A percentile compares a stretch with the other conserved stretches of the same genome.
These are phyloP conservation scores for Fusarium mundagurra DNA, from an alignment of 2,329 filamentous ascomycete species.

Conservation along the genomic window DNA sequence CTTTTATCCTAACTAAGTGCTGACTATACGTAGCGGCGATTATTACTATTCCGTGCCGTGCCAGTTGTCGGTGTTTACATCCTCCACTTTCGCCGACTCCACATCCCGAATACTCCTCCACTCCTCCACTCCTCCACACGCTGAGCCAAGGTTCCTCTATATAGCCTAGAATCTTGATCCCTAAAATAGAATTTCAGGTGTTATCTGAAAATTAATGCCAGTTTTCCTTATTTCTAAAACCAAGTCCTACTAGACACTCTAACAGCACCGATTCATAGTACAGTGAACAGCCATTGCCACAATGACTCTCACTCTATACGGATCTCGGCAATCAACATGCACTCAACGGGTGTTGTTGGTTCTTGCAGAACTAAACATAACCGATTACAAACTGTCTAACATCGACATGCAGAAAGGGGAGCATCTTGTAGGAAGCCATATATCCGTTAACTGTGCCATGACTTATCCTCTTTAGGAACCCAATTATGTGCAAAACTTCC, in stretches of 20 bases:
- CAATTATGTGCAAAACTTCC: neutral
- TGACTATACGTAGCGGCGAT: neutral
- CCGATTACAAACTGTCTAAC: neutral
- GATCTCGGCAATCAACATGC: neutral
- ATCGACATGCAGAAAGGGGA: neutral
- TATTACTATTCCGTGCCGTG: too few relatives aligned
- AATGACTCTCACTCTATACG: neutral
- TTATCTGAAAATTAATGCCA: fast-evolving
- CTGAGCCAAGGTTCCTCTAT: neutral
- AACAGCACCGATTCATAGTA: neutral
- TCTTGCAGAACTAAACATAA: neutral
- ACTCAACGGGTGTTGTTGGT: neutral
- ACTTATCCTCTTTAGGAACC: neutral
- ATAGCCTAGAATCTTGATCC: neutral
- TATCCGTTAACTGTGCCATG: fast-evolving
- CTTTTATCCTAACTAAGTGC: neutral
- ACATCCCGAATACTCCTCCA: neutral
- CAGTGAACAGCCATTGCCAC: neutral
- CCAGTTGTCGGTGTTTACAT: too few relatives aligned
- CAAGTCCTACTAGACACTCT: neutral
- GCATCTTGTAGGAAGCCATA: neutral
- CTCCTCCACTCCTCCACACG: neutral
- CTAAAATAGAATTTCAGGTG: too few relatives aligned
- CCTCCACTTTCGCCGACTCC: neutral
- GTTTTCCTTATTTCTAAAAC: neutral